Base-by-base conservation (phyloP, 2,329 filamentous ascomycete genomes). In the Coniochaeta sp. region DNA sequence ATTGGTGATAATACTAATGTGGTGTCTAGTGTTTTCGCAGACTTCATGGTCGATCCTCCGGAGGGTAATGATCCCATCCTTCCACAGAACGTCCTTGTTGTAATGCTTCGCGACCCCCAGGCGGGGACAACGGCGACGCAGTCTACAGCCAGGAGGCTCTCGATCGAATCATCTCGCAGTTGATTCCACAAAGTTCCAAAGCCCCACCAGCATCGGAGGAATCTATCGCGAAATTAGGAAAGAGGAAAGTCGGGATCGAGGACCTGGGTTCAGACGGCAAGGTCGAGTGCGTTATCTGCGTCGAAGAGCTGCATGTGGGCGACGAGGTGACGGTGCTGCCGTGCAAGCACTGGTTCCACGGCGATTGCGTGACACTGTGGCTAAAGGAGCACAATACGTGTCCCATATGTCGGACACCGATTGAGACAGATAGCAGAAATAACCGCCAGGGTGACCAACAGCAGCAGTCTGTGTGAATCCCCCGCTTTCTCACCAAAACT, bases 301-400 rank as follows among this genome's bases (percentile, higher is more conserved):
- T 97, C 74, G 91, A 96, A 51, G 81, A 88, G 26, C 85, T 95
- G 55, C 77, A 81, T 24, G 63, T 87, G 31, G 87, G 83, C 10
- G 83, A 88, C 27, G 83, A 88, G 63, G 89, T 92, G 5, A 81
- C 87, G 0, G 78, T 85, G 45, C 70, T 99, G 49, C 91, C 91
- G 0, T 99, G 94, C 70, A 86, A 83, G 53, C 94, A 99, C 64
- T 96, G 90, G 89, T 97, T 96, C 66, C 92, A 96, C 63, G 85
- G 85, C 53, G 74, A 81, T 24, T 97, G 92, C 61, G 87, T 94
- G 30, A 78, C 83, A 22, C 76, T 87, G 48, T 97, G 92, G 92
- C 71, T 97, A 49, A 82, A 80, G 60, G 88, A 95, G 67, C 91
- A 96, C 67, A 91, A 96, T 61, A 96, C 91, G 0, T 97, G 92